A percentile compares a stretch with the other conserved stretches of the same genome.
phyloP scores from a whole-genome alignment of 2,329 filamentous ascomycete species.

The Xylogone sp. region DNA sequence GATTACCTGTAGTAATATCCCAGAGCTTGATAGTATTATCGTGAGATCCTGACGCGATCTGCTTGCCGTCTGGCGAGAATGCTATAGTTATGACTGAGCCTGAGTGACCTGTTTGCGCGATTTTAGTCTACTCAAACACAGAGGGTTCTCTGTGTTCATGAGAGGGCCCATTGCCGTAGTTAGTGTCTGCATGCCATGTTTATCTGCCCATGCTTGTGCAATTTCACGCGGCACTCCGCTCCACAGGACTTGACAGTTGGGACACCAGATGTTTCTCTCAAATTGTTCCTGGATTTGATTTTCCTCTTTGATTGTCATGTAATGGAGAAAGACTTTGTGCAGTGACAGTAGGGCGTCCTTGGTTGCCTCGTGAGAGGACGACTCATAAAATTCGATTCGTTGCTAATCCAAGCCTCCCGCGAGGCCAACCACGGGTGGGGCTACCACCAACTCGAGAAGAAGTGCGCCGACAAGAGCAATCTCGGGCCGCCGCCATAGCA shows the following conservation, averaged over 20 bases:
- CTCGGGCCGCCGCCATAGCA: no score
- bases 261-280: constrained; percentile 7
- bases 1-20: background rate
- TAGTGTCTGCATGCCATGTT: constrained; percentile 22
- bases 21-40: background rate
- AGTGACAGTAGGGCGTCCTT: background rate
- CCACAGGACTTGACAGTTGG: constrained; percentile 23
- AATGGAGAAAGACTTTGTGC: constrained; percentile 1
- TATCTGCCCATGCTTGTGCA: constrained; percentile 22
- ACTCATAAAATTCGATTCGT: no score
- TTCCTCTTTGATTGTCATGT: constrained; percentile 15
- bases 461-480: no score
- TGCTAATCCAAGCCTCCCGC: no score
- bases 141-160: constrained; percentile 15
- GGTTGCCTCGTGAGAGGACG: background rate
- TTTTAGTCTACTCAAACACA: constrained; percentile 12
- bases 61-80: background rate
- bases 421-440: no score
- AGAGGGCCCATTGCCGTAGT: constrained; percentile 23
- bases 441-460: no score
- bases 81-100: background rate
- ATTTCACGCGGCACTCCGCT: constrained; percentile 19
- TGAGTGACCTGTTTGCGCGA: background rate
- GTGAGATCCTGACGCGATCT: background rate
- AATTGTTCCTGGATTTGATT: constrained; percentile 14